Evolutionary conservation across 495 filamentous ascomycete species (phyloP), one percentile per base, ranked within the genome.

Genomic region (Penicillium macrosclerotiorum): DNA sequence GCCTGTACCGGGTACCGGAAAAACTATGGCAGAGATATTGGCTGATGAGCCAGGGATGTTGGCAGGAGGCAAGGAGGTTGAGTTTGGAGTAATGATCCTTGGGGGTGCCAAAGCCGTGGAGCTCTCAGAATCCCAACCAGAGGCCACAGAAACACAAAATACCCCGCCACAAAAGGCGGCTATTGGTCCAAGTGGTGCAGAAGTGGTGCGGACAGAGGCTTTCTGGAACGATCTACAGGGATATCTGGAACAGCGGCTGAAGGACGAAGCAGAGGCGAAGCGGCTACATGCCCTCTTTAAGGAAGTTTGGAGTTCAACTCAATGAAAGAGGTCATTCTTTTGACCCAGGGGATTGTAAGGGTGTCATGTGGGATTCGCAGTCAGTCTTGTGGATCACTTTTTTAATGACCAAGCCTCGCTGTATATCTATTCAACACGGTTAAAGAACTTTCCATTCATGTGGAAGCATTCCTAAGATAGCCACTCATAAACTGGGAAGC

Each of bases 201-300:
- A 75, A 17, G 75, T 86, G 29, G 55, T 96, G 49, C 57, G 74
- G 47, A 84, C 80, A 18, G 82, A 86, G 24, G 81, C 77, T 49
- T 98, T 98, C 67, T 98, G 93, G 93, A 67, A 69, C 25, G 93
- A 97, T 74, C 62, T 98, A 51, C 82, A 80, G 60, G 88, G 79
- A 11, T 98, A 84, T 60, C 63, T 98, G 64, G 65, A 79, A 54
- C 85, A 89, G 74, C 79, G 87, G 65, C 51, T 96, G 40, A 80
- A 82, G 64, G 86, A 94, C 65, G 79, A 84, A 46, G 68, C 65
- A 42, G 77, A 82, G 45, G 87, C 84, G 6, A 79, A 74, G 52
- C 80, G 81, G 61, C 65, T 88, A 48, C 65, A 74, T 35, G 65
- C 58, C n/a, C 60, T 82, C 29, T 96, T 95, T 54, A 84, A 75